These are phyloP conservation scores for Lentinula raphanica DNA, from an alignment of 768 basidiomycete species.

Conservation along the genomic window DNA sequence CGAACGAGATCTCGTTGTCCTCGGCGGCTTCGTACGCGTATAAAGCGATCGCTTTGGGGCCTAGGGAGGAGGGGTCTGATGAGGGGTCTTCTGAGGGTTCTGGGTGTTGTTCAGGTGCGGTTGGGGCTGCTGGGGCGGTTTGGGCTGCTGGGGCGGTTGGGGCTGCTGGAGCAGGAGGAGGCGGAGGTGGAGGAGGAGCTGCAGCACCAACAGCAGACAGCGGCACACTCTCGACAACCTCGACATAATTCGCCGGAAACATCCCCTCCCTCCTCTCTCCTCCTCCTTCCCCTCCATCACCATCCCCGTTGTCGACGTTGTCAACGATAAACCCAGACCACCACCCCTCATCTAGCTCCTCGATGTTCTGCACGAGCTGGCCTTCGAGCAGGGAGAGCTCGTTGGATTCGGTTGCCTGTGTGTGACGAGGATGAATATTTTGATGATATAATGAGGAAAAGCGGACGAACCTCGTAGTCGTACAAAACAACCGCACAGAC, in stretches of 20 bases:
- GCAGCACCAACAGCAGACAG: slow-evolving; percentile 34
- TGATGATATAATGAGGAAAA: neutral
- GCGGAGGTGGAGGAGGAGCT: slow-evolving; percentile 52
- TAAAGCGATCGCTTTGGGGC: neutral
- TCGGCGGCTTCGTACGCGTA: slow-evolving; percentile 82
- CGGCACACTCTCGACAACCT: slow-evolving; percentile 52
- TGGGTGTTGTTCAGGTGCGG: slow-evolving; percentile 36
- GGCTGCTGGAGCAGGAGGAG: slow-evolving; percentile 33
- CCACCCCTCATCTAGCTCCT: slow-evolving; percentile 88
- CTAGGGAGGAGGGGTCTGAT: too few relatives aligned
- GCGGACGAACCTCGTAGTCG: slow-evolving; percentile 59
- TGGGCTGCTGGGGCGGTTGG: slow-evolving; percentile 32
- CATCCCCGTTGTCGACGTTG: too few relatives aligned
- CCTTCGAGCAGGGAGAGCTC: slow-evolving; percentile 80
- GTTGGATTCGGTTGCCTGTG: slow-evolving; percentile 75
- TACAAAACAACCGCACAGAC: slow-evolving; percentile 72
- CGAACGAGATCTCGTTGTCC: slow-evolving; percentile 86
- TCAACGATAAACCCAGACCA: slow-evolving; percentile 55
- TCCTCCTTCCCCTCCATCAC: slow-evolving; percentile 61
- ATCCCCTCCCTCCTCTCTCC: slow-evolving; percentile 88
- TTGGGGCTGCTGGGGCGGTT: slow-evolving; percentile 44
- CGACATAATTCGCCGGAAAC: slow-evolving; percentile 95
- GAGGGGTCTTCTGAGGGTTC: slow-evolving; percentile 2
- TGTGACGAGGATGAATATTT: too few relatives aligned
- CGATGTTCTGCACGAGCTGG: slow-evolving; percentile 75